phyloP scores from a whole-genome alignment of 2,329 filamentous ascomycete species.

The Botrytis tulipae region DNA sequence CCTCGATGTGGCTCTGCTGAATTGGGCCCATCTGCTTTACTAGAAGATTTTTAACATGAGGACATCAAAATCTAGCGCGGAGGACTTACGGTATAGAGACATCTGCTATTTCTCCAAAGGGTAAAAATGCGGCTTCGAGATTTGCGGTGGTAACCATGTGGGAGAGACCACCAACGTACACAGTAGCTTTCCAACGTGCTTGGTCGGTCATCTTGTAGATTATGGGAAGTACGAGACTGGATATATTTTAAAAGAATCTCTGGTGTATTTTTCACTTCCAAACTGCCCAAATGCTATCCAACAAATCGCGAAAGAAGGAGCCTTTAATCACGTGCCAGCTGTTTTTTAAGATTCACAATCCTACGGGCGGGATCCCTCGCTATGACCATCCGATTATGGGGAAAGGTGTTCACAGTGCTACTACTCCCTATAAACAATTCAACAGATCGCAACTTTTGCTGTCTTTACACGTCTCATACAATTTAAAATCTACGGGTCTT shows the following conservation, averaged over 20 bases:
- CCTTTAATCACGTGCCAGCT: slow-evolving; percentile 11
- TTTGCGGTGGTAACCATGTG: slow-evolving; percentile 71
- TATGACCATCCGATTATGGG: slow-evolving; percentile 22
- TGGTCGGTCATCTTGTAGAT: slow-evolving; percentile 70
- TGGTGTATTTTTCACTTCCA: background rate
- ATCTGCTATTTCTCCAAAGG: slow-evolving; percentile 93
- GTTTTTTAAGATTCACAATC: slow-evolving; percentile 13
- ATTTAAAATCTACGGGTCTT: background rate
- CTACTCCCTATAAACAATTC: slow-evolving; percentile 11
- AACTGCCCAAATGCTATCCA: background rate
- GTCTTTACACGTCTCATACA: background rate
- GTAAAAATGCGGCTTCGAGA: slow-evolving; percentile 88
- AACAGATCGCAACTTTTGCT: slow-evolving; percentile 10
- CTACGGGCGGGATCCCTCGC: slow-evolving; percentile 8
- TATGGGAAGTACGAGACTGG: background rate
- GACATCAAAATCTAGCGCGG: background rate
- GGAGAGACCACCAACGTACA: slow-evolving; percentile 89
- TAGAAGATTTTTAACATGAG: slow-evolving; percentile 26
- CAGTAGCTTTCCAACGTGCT: slow-evolving; percentile 80
- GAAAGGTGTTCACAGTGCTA: slow-evolving; percentile 23
- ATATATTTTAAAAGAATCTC: background rate
- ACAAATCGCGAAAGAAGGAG: slow-evolving; percentile 4
- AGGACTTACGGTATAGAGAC: slow-evolving; percentile 67
- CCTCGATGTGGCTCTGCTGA: slow-evolving; percentile 79
- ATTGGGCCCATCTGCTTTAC: slow-evolving; percentile 77